These are phyloP conservation scores for Lactarius trivialis DNA, from an alignment of 768 basidiomycete genomes.

Conservation along the genomic window DNA sequence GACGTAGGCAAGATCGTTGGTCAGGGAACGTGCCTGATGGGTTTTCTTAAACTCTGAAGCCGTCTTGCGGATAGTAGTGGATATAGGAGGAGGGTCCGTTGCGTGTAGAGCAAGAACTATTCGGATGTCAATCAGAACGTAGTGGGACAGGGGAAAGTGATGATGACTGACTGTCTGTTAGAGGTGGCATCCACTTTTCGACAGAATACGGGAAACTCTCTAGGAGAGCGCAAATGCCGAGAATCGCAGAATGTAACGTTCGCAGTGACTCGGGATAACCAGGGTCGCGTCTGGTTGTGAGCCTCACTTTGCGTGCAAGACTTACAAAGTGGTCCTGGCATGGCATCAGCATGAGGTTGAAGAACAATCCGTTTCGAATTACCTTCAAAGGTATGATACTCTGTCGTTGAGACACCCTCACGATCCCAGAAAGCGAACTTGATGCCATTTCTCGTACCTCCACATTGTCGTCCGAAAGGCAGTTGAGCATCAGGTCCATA, in stretches of 20 bases:
- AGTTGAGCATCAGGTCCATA: slow-evolving; percentile 79
- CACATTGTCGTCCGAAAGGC: slow-evolving; percentile 83
- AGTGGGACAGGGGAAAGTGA: background rate
- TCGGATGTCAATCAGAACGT: slow-evolving; percentile 1
- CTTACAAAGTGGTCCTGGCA: slow-evolving; percentile 72
- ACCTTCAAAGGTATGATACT: slow-evolving; percentile 83
- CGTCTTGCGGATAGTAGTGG: slow-evolving; percentile 80
- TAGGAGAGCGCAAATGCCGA: slow-evolving; percentile 44
- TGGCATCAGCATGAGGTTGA: slow-evolving; percentile 3
- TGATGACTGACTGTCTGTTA: slow-evolving; percentile 58
- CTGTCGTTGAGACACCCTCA: slow-evolving; percentile 85
- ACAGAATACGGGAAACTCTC: slow-evolving; percentile 55
- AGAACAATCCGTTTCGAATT: slow-evolving; percentile 18
- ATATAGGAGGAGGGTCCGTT: slow-evolving; percentile 84
- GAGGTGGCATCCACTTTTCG: slow-evolving; percentile 48
- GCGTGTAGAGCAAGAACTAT: slow-evolving; percentile 70
- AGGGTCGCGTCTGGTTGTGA: slow-evolving; percentile 66
- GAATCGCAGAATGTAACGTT: slow-evolving; percentile 63
- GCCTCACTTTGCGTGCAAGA: slow-evolving; percentile 49
- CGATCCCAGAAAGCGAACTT: slow-evolving; percentile 75
- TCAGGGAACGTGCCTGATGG: slow-evolving; percentile 29
- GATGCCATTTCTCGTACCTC: slow-evolving; percentile 92
- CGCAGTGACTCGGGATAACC: slow-evolving; percentile 67
- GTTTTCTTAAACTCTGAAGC: slow-evolving; percentile 79
- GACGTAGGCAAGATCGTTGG: background rate